Evolutionary conservation across 2,329 filamentous ascomycete species (phyloP).

Genomic region (Blastomyces parvus): DNA sequence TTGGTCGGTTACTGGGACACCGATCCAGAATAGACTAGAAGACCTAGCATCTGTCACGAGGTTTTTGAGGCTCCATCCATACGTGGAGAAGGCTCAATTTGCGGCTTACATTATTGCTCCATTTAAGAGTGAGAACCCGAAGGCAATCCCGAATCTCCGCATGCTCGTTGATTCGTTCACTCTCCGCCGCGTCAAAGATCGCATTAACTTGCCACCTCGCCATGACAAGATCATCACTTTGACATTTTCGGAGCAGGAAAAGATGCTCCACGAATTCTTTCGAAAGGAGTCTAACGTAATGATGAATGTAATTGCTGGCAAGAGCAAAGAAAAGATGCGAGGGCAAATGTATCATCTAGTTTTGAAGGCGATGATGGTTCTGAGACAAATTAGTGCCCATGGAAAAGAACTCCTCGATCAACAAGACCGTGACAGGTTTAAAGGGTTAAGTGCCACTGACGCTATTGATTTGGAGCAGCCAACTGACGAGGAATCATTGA

Average conservation of each 20-base stretch:
- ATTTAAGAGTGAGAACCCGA: constrained; percentile 77
- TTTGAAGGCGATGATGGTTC: constrained; percentile 76
- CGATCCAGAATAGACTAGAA: constrained; percentile 85
- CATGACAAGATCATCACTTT: constrained; percentile 64
- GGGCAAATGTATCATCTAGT: constrained; percentile 92
- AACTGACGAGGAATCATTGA: constrained; percentile 49
- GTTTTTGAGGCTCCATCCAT: constrained; percentile 76
- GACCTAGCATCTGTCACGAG: constrained; percentile 80
- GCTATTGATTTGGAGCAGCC: constrained; percentile 85
- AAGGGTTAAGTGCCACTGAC: constrained; percentile 71
- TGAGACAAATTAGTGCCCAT: constrained; percentile 85
- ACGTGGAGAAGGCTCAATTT: constrained; percentile 69
- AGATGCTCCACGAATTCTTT: constrained; percentile 72
- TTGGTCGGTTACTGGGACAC: constrained; percentile 96
- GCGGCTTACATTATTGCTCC: constrained; percentile 69
- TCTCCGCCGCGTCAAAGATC: constrained; percentile 81
- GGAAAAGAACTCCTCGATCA: constrained; percentile 83
- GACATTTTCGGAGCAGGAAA: constrained; percentile 66
- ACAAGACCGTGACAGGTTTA: constrained; percentile 68
- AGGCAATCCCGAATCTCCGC: constrained; percentile 60
- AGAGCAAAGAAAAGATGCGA: constrained; percentile 58
- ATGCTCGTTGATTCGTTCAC: constrained; percentile 92
- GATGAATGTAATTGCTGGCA: constrained; percentile 62
- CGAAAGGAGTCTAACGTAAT: constrained; percentile 69
- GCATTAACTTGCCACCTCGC: constrained; percentile 68